Evolutionary conservation across 768 basidiomycete genomes (phyloP), one percentile per base, ranked within the genome.

Genomic region (Macrocybe gigantea): DNA sequence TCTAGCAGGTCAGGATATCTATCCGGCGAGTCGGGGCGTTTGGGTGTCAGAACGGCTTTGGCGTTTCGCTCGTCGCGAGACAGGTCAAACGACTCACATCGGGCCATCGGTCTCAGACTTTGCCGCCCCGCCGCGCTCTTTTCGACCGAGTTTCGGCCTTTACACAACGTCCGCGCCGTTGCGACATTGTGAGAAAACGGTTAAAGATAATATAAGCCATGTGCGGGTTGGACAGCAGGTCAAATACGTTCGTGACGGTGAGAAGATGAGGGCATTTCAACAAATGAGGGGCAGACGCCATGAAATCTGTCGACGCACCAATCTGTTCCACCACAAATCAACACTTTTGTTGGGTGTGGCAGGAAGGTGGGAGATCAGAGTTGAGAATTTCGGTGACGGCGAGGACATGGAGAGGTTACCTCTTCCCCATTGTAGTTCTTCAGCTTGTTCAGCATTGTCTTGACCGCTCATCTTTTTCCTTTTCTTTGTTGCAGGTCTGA

Each of bases 261-360:
- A 22, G 22, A 22, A 35, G 45, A 47, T 40, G 44, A 50, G 51
- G 33, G 32, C 44, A 54, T 57, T 60, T 60, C 66, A 62, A 65
- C 64, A 63, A 64, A 49, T 44, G 22, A 22, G 22, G 4, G 22
- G 22, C 22, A 22, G 22, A 22, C 22, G 22, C 22, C 45, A 51
- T 32, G 44, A 51, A 45, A 56, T 38, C 51, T 40, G 44, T 49
- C 53, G 8, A 72, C 81, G 61, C 61, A 93, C 90, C 91, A 93
- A 67, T 90, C 86, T 15, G 86, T 90, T 44, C 91, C 91, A 45
- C 91, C 91, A 58, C 84, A 87, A 55, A 93, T 83, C 54, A 91
- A 65, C 36, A 91, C 91, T 94, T 49, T n/a, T 7, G 10, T 22
- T 49, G 30, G 7, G 22, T 14, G 13, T 44, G 29, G 12, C 13